Evolutionary conservation across 768 basidiomycete genomes (phyloP), one percentile per base, ranked within the genome.

Genomic region (Russula foetens): DNA sequence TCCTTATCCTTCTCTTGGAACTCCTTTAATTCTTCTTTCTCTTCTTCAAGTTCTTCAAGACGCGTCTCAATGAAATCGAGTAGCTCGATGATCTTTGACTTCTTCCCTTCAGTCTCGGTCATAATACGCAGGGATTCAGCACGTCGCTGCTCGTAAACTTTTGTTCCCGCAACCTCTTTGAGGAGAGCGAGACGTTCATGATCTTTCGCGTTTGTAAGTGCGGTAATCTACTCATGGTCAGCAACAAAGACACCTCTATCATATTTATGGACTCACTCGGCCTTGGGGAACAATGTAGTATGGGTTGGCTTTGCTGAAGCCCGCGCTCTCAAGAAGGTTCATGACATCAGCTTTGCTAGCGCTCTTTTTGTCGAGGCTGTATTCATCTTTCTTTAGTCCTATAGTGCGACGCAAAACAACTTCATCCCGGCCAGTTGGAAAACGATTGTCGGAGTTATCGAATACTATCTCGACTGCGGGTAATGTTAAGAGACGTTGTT

Each of bases 271-370:
- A 81, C 86, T 73, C 67, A 97, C 95, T 53, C 96, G 78, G 54
- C 97, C 97, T 77, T 99, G 97, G 2, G 97, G 97, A 0, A 98
- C 96, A 66, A 99, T 99, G 69, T 98, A 99, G 71, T 98, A 99
- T 0, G 97, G 97, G 69, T 98, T 99, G n/a, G 88, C 88, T 70
- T 92, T 90, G 75, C 90, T 93, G 76, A 99, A 99, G 0, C 97
- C 96, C 1, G 97, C 97, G 69, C 88, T 90, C 71, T 98, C 97
- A 48, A 99, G 81, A 26, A 98, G 78, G 69, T 92, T 95, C 92
- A 97, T 96, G 21, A 99, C 92, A 69, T 99, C 97, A 3, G 94
- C 96, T 72, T 97, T 97, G 72, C 85, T 90, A 0, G 90, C 88
- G 63, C 88, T 92, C 77, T 98, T 98, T 77, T 89, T 88, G 74